Conservation (phyloP, 306 rosid genomes). For the Lagenaria siceraria region DNA sequence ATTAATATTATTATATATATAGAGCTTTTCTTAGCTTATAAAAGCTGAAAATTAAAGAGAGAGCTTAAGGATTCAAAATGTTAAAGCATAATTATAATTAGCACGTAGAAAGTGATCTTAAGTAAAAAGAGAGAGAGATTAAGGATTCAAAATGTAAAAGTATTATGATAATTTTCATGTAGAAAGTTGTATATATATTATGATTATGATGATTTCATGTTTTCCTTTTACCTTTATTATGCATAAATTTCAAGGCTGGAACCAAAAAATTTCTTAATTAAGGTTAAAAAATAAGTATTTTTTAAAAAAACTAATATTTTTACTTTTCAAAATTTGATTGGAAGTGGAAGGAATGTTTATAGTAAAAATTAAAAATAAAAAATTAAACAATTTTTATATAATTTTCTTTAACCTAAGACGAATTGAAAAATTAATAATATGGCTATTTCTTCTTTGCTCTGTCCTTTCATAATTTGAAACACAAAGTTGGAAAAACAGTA, state of each 20-base stretch:
- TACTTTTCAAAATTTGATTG: too few species aligned
- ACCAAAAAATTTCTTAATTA: background rate
- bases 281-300: too few species aligned
- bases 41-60: background rate
- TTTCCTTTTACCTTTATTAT: too few species aligned
- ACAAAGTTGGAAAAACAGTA: background rate
- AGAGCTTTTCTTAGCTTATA: background rate
- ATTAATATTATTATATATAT: background rate
- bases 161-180: background rate
- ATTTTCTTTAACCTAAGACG: background rate
- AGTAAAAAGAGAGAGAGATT: background rate
- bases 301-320: too few species aligned
- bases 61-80: background rate
- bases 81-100: background rate
- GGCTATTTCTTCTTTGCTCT: background rate
- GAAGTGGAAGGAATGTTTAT: too few species aligned
- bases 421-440: background rate
- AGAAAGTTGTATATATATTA: background rate
- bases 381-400: background rate
- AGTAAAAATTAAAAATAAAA: too few species aligned
- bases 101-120: background rate
- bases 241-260: background rate
- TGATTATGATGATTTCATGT: background rate
- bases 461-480: background rate
- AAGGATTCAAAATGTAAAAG: background rate